phyloP scores from a whole-genome alignment of 495 filamentous ascomycete species.

The Penicillium subrubescens region DNA sequence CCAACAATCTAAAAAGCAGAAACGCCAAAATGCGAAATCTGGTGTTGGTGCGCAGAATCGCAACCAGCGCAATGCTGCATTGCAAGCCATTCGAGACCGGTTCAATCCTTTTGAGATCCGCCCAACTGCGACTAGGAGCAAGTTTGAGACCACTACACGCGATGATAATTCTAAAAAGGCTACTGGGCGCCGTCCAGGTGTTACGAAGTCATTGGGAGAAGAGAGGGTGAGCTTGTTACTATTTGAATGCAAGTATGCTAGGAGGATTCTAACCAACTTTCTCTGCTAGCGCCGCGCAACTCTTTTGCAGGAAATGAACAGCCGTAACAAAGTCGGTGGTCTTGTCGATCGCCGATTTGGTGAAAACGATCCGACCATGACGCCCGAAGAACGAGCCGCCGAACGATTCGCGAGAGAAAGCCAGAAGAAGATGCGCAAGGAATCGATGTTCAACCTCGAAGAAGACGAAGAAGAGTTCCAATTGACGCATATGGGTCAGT shows the following conservation, averaged over 20 bases:
- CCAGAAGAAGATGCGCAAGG: constrained; percentile 68
- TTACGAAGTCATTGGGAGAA: constrained; percentile 84
- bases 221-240: constrained; percentile 64
- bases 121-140: constrained; percentile 63
- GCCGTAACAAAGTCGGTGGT: constrained; percentile 85
- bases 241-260: no score
- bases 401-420: constrained; percentile 88
- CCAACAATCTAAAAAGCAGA: constrained; percentile 90
- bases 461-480: constrained; percentile 70
- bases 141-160: constrained; percentile 73
- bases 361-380: constrained; percentile 92
- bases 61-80: constrained; percentile 69
- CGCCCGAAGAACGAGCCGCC: constrained; percentile 88
- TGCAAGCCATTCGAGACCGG: constrained; percentile 84
- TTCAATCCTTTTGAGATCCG: constrained; percentile 98
- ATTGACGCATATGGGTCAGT: constrained; percentile 83
- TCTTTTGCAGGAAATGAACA: constrained; percentile 81
- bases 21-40: constrained; percentile 69
- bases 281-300: constrained; percentile 68
- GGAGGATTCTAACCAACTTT: constrained; percentile 3
- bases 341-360: constrained; percentile 93
- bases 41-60: constrained; percentile 63
- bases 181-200: constrained; percentile 63
- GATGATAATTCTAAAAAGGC: constrained; percentile 50
- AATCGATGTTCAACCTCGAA: constrained; percentile 85